Evolutionary conservation across 805 yeast genomes (phyloP).

Genomic region (Ogataea polymorpha): DNA sequence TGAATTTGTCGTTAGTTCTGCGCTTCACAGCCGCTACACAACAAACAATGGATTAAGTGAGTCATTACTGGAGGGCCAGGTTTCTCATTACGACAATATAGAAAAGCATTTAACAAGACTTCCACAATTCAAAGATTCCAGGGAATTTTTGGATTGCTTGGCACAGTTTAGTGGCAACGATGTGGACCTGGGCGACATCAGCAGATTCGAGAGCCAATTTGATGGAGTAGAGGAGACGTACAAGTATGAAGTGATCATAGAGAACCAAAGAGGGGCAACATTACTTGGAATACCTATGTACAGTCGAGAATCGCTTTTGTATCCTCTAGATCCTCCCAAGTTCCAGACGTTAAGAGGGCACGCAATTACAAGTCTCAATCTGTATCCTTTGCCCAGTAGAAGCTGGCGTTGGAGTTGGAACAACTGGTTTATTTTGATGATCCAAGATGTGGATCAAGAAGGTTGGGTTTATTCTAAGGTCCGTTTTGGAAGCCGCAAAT

Average conservation of each 20-base stretch:
- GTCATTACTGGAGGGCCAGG: conserved; percentile 13
- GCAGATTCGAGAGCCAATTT: conserved; percentile 9
- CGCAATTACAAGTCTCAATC: conserved; percentile 28
- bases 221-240: conserved; percentile 1
- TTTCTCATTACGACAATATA: conserved; percentile 26
- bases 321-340: conserved; percentile 49
- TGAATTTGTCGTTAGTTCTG: background rate
- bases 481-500: conserved; percentile 38
- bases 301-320: conserved; percentile 43
- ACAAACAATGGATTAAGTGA: conserved; percentile 2
- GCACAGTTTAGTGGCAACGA: conserved; percentile 18
- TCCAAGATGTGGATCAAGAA: conserved; percentile 53
- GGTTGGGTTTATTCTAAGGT: conserved; percentile 53
- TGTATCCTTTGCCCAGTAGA: conserved; percentile 46
- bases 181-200: conserved; percentile 10
- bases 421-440: conserved; percentile 53
- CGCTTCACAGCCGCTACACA: background rate
- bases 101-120: conserved; percentile 27
- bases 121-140: conserved; percentile 30
- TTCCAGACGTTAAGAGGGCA: conserved; percentile 44
- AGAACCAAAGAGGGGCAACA: conserved; percentile 53
- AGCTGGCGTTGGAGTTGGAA: conserved; percentile 56
- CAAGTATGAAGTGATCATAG: conserved; percentile 43
- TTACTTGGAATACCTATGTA: conserved; percentile 51
- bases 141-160: conserved; percentile 27